Percentiles rank a stretch among this genome's conserved stretches.
phyloP scores from a whole-genome alignment of 2,329 filamentous ascomycete species.

The Neonectria hederae region DNA sequence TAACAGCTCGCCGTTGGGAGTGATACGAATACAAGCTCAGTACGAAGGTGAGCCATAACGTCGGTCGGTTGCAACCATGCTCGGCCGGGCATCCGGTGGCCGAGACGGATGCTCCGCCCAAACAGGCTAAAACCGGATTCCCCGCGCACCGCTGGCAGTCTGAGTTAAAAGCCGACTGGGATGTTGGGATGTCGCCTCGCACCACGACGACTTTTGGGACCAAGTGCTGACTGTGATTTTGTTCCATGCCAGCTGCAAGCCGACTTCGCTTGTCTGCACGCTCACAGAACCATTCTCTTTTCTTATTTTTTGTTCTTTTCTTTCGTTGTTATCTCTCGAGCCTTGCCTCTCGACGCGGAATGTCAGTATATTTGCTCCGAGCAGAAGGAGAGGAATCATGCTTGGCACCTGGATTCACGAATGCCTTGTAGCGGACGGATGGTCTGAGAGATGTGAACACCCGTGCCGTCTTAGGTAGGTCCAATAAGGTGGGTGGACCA shows the following conservation, averaged over 20 bases:
- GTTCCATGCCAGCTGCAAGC: neutral
- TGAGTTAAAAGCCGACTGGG: conserved; percentile 11
- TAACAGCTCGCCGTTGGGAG: neutral
- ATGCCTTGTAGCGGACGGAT: neutral
- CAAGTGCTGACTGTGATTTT: neutral
- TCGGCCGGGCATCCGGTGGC: conserved; percentile 4
- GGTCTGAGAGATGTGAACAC: neutral
- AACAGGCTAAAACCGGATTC: conserved; percentile 15
- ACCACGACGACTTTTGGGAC: conserved; percentile 7
- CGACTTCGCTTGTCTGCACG: neutral
- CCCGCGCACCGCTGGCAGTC: neutral
- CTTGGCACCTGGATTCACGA: neutral
- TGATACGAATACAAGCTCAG: neutral
- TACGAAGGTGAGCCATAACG: neutral
- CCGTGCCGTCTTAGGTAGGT: neutral
- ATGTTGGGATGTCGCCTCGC: conserved; percentile 6
- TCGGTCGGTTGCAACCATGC: conserved; percentile 16
- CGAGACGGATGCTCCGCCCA: conserved; percentile 11
- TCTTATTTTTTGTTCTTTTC: neutral
- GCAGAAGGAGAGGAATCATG: neutral
- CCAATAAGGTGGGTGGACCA: conserved; percentile 2
- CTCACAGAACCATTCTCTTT: too few species aligned
- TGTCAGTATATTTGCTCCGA: neutral
- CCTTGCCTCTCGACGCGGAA: conserved; percentile 8
- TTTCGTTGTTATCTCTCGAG: neutral